Evolutionary conservation across 495 filamentous ascomycete genomes (phyloP), one percentile per base, ranked within the genome.

Genomic region (Aspergillus bertholletiae): DNA sequence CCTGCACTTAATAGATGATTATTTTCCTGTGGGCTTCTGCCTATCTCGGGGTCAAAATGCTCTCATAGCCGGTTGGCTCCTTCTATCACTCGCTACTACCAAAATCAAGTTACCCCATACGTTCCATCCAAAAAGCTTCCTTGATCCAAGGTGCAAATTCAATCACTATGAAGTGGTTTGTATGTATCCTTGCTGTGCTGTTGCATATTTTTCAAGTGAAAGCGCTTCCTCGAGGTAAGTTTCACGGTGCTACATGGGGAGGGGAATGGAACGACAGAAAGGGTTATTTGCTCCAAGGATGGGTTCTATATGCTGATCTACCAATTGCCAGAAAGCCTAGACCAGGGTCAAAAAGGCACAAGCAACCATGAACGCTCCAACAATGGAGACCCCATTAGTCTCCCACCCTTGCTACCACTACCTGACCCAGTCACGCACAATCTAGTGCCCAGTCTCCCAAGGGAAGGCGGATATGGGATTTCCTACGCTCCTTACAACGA

Each of bases 401-500:
- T 57, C 6, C 54, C 54, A 24, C 51, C 51, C 18, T 30, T 57
- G 26, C 13, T 48, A 6, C 22, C 43, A 34, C 12, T 54, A 20
- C 48, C 52, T 12, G 49, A 55, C 47, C 46, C 34, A 3, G 30
- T 32, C 34, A 41, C 35, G 17, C 22, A 52, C 34, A 35, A 26
- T 17, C 58, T 55, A 39, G 55, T 48, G 51, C 61, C 41, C 45
- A 55, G 41, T 21, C 48, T 49, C 8, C 58, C 56, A 48, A 56
- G 44, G 6, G 12, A 51, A 11, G 59, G 51, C 22, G 52, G 61
- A 22, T 74, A 74, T 46, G 88, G 87, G 13, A 78, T 94, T 18
- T 80, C 85, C 1, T 95, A 92, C 67, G 82, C 85, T 7, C 88
- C 89, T 0, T 94, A 92, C 75, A 85, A 82, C 45, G 73, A 73